Percentiles rank a stretch among this genome's conserved stretches.
phyloP scores from a whole-genome alignment of 257 asterid genomes.

The Solanum sejunctum region DNA sequence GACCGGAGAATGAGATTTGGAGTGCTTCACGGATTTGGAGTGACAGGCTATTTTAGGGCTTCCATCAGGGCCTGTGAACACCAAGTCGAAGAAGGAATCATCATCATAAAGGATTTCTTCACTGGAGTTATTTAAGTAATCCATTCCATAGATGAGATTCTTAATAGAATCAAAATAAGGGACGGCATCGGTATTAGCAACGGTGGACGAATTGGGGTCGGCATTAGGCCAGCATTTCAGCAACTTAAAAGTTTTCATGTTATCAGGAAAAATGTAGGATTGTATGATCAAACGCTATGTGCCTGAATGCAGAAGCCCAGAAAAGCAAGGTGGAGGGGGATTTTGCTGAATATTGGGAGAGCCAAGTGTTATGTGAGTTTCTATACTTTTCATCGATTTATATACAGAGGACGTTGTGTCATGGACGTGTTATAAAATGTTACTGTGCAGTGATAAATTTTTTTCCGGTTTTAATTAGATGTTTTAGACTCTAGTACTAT shows the following conservation, averaged over 20 bases:
- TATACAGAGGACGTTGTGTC: background rate
- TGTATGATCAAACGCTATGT: background rate
- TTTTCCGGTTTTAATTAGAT: background rate
- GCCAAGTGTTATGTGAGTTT: background rate
- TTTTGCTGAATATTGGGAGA: background rate
- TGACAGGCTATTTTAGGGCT: no score
- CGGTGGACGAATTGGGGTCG: background rate
- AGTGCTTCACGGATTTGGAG: no score
- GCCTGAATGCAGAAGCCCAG: background rate
- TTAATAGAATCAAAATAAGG: background rate
- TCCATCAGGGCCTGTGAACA: no score
- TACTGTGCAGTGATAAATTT: background rate
- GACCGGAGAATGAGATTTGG: no score
- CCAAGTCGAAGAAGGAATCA: constrained; percentile 70
- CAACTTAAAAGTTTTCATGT: constrained; percentile 44
- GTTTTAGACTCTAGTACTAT: background rate
- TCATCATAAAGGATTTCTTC: constrained; percentile 32
- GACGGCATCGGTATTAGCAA: background rate
- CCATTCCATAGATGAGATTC: background rate
- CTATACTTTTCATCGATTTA: background rate
- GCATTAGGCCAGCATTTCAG: constrained; percentile 13
- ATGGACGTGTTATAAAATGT: background rate
- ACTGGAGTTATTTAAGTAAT: background rate
- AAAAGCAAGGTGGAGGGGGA: background rate
- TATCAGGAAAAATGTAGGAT: background rate